Base-by-base conservation (phyloP, 2,329 filamentous ascomycete genomes). In the Sporothrix sp. region DNA sequence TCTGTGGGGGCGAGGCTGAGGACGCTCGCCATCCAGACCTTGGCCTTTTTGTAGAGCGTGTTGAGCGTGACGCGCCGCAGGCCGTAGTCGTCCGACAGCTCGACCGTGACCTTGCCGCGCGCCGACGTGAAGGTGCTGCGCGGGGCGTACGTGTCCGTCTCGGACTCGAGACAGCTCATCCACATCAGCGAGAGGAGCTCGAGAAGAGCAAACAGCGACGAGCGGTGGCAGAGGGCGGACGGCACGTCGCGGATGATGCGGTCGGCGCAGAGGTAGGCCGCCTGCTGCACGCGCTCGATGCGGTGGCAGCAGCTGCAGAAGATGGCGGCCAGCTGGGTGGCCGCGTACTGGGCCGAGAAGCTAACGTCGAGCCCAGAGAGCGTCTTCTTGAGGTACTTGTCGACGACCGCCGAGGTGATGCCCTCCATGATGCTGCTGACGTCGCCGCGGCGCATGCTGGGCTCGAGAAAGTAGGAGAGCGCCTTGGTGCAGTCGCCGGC, bases 141-240 rank as follows among this genome's bases (percentile, higher is more conserved):
- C 68, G 89, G 94, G 48, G 88, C 82, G 61, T 97, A 98, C 61
- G 94, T 82, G 59, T 98, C 91, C 0, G 90, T 90, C 65, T 99
- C 93, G 11, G 85, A 85, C 64, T 98, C 91, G 14, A 98, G 72
- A 63, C 93, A 98, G 61, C 89, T 91, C 43, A 81, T 81, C 91
- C 91, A 98, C 84, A 98, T 89, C 25, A 98, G 77, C 3, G 88
- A 91, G 16, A 98, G 71, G 4, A 98, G 76, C 65, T 98, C 94
- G 9, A 98, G 73, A 14, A 99, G 73, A 2, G 91, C 89, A 67
- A 97, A 98, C 0, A 99, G 73, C 1, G 94, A 95, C 7, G 84
- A 82, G 58, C 86, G 85, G 61, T 96, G 86, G 62, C 91, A 97
- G 14, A 99, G 73, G 2, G 87, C 85, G 3, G 93, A 96, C 1